These are phyloP conservation scores for Agaricales sp. DNA, from an alignment of 1,284 basidiomycete species.

Conservation along the genomic window DNA sequence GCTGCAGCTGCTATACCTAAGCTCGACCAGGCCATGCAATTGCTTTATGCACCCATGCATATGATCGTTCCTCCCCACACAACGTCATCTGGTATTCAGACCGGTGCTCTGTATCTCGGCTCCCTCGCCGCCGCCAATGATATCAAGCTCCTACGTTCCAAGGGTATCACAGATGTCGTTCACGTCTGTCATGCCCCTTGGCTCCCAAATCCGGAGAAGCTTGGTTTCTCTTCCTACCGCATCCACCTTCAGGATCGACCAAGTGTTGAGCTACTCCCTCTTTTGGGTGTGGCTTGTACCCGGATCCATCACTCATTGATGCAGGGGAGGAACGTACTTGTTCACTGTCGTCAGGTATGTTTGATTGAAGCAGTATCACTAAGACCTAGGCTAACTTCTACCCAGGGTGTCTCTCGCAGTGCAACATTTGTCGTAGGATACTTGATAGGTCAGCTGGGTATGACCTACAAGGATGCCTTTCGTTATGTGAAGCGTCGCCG, in stretches of 20 bases:
- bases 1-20: no score
- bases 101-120: constrained; percentile 11
- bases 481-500: background rate
- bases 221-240: background rate
- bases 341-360: background rate
- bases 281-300: background rate
- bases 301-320: background rate
- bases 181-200: background rate
- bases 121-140: background rate
- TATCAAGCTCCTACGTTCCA: background rate
- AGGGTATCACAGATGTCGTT: background rate
- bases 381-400: background rate
- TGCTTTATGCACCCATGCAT: no score
- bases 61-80: no score
- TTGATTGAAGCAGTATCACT: background rate
- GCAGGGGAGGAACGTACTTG: background rate
- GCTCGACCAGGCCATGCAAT: no score
- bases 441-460: background rate
- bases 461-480: background rate
- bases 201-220: background rate
- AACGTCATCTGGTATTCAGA: no score
- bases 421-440: background rate
- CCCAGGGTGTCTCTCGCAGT: background rate
- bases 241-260: background rate
- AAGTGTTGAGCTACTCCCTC: background rate